Base-by-base conservation (phyloP, 129 eudicot species). In the Arctium lappa region DNA sequence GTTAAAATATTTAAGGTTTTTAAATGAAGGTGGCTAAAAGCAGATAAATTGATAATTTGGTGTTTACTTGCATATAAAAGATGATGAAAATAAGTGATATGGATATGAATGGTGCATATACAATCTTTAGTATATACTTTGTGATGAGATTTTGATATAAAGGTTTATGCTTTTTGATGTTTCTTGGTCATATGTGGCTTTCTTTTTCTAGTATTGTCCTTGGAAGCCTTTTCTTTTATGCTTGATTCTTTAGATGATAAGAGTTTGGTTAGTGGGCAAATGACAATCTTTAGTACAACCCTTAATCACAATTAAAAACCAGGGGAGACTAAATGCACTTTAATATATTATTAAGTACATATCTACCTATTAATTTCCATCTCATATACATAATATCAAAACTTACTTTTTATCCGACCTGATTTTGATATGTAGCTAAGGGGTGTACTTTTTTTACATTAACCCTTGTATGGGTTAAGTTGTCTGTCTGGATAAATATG, bases 101-200 rank as follows among this genome's bases (percentile, higher is more conserved):
- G 74, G 82, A 78, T 66, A 76, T 82, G 71, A 75, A 33, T 68
- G 72, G 71, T 30, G 44, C 50, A 82, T 70, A 77, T 78, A 83
- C 83, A 78, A 82, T 53, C 83, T 72, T 83, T 83, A 62, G 86
- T 83, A 83, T 83, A 83, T 83, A 83, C 86, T 72, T 83, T 78
- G 78, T 83, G 82, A 83, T 83, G 79, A 73, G 83, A 78, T 78
- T 78, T 29, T 56, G 82, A 78, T 83, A 77, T 83, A 83, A 83
- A 83, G 69, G 44, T 78, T 77, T 38, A 78, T 83, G 83, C 86
- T 83, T 83, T 76, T 83, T 78, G 68, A 83, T 78, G 79, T 56
- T 60, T 83, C 75, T 70, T 83, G 73, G 63, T 83, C 86, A 72
- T 78, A 48, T 77, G 86, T 83, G 78, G 79, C 63, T 78, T 56